A percentile compares a stretch with the other conserved stretches of the same genome.
These are phyloP conservation scores for Huntiella savannae DNA, from an alignment of 2,329 filamentous ascomycete genomes.

Conservation along the genomic window DNA sequence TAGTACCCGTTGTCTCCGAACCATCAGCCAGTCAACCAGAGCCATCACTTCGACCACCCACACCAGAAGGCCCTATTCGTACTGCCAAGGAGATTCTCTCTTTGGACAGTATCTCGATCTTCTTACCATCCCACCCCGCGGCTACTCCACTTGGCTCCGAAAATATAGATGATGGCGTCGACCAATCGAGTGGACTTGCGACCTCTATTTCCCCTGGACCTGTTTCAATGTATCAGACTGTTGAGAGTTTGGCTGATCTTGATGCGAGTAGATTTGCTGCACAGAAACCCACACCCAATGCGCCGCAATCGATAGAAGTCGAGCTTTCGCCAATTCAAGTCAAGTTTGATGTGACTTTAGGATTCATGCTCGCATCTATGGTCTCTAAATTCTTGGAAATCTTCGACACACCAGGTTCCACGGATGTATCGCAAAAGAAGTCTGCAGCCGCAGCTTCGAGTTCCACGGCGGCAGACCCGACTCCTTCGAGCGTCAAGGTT, in stretches of 20 bases:
- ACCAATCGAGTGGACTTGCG: neutral
- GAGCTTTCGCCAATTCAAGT: slow-evolving; percentile 31
- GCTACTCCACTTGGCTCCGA: neutral
- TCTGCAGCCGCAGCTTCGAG: neutral
- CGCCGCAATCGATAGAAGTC: slow-evolving; percentile 26
- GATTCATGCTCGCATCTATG: slow-evolving; percentile 33
- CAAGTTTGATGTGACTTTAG: slow-evolving; percentile 37
- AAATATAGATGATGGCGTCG: neutral
- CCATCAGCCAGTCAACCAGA: neutral
- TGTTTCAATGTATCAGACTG: slow-evolving; percentile 8
- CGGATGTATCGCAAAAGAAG: neutral
- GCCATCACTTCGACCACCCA: slow-evolving; percentile 1
- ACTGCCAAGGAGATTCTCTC: slow-evolving; percentile 10
- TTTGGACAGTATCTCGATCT: slow-evolving; percentile 8
- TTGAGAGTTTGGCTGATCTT: slow-evolving; percentile 7
- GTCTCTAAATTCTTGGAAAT: slow-evolving; percentile 29
- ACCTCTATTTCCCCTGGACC: slow-evolving; percentile 5
- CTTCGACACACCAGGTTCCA: slow-evolving; percentile 17
- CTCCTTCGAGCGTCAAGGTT: slow-evolving; percentile 25
- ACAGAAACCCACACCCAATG: slow-evolving; percentile 10
- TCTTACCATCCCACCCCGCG: slow-evolving; percentile 7
- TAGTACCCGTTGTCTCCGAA: neutral
- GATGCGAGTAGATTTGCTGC: slow-evolving; percentile 11
- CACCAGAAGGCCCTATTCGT: slow-evolving; percentile 1
- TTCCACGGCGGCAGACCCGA: slow-evolving; percentile 5